Evolutionary conservation across 2,329 filamentous ascomycete species (phyloP), one percentile per base, ranked within the genome.

Genomic region (Aureobasidium lini): DNA sequence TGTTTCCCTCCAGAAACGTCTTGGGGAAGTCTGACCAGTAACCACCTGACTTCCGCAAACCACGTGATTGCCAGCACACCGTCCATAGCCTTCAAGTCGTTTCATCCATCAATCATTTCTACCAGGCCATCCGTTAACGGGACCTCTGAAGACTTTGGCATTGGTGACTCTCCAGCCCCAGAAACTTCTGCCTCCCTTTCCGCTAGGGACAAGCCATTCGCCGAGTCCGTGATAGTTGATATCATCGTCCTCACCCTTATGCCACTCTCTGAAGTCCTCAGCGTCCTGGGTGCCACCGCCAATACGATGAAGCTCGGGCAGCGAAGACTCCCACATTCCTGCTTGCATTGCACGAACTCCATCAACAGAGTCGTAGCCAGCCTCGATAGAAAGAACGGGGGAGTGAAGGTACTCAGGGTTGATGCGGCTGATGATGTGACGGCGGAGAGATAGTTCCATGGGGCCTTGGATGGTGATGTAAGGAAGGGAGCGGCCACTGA

Each of bases 391-490:
- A 0, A 46, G 28, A 15, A 18, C 6, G 1, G 16, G 8, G 11
- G 13, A 10, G 49, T 28, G 18, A 2, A 16, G 8, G 29, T 31
- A 56, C 5, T 13, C 1, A 3, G 49, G 42, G 18, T 60, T 56
- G 7, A 61, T 15, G 8, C 13, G 16, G 8, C 16, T 37, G 44
- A 61, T 57, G 36, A 61, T 32, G 39, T 61, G 28, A 37, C 59
- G 50, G 16, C 59, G 52, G 0, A 61, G 53, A 4, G 28, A 40
- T 0, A 57, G 15, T 29, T 52, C 31, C 36, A 61, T 57, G 42
- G 50, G 36, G 4, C 59, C 59, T 42, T 48, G 46, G 13, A 61
- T 57, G 28, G 43, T 57, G 44, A 61, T 57, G 18, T 13, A 23
- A 11, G 59, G 59, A 1, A 46, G 49, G 1, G 7, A 9, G 50